Evolutionary conservation across 805 yeast species (phyloP), one percentile per base, ranked within the genome.

Genomic region (Millerozyma acaciae): DNA sequence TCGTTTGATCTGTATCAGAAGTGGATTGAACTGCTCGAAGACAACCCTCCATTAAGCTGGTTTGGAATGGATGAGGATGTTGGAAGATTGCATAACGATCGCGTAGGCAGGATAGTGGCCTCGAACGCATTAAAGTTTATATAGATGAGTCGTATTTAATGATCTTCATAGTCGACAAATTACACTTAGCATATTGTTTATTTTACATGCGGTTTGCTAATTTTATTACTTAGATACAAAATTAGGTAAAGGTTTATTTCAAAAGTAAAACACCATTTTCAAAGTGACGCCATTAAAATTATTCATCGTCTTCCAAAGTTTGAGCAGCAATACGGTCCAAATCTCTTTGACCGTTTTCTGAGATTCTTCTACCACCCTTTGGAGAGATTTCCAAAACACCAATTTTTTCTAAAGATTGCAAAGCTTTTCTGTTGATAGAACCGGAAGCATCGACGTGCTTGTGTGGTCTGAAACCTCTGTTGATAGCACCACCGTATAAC

Each of bases 251-350:
- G 33, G 33, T 28, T 27, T 33, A 33, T 25, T 26, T 32, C 23
- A 35, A 28, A 34, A 31, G 21, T 27, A 32, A 28, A 28, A 15
- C 19, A 28, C 31, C 26, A 31, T 34, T 33, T 24, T 22, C 22
- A 32, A 26, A n/a, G 28, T 26, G 31, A 31, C 30, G 23, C 33
- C 21, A 28, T 32, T 32, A 25, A 39, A 39, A 28, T 42, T 32
- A 43, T 38, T 70, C 76, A 65, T 84, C 94, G 63, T 84, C 93
- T 76, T 88, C 95, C 71, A 85, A 80, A 69, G 96, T 87, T 78
- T 88, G 96, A 70, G 95, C 96, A 67, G 97, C 97, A 72, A 90
- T 90, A 83, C 99, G 97, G 79, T 93, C 99, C 78, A 93, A 84
- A 78, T 93, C 99, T 86, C 98, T 89, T 79, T 90, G 97, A 70